Conservation (phyloP, 2,329 filamentous ascomycete genomes). For the Clarireedia homoeocarpa region DNA sequence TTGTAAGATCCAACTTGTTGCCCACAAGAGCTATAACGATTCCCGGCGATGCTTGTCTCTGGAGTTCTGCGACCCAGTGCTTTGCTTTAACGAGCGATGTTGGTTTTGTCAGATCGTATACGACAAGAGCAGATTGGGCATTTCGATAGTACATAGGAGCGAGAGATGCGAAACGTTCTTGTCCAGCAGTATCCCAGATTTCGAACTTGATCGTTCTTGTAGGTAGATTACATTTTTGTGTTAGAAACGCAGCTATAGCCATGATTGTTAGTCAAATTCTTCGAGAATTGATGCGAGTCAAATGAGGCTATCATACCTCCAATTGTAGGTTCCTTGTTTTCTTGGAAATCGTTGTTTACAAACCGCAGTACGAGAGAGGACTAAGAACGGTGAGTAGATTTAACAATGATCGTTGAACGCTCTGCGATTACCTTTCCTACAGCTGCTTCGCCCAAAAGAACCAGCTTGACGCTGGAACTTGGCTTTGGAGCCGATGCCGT, state of each 20-base stretch:
- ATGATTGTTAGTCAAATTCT: neutral
- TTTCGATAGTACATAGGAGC: constrained; percentile 99
- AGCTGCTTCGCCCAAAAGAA: constrained; percentile 92
- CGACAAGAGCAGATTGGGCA: constrained; percentile 91
- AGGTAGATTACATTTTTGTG: constrained; percentile 95
- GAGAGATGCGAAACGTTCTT: constrained; percentile 93
- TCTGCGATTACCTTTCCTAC: constrained; percentile 79
- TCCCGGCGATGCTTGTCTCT: constrained; percentile 89
- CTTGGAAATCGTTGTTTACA: constrained; percentile 99
- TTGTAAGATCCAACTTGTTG: constrained; percentile 90
- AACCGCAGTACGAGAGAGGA: constrained; percentile 96
- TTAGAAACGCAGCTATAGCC: constrained; percentile 79
- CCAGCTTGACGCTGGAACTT: constrained; percentile 99
- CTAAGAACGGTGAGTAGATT: constrained; percentile 38
- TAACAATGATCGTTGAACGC: neutral
- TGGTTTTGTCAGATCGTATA: constrained; percentile 97
- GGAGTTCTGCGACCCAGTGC: constrained; percentile 97
- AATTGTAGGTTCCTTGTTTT: constrained; percentile 99
- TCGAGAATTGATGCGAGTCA: neutral
- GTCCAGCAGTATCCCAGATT: constrained; percentile 97
- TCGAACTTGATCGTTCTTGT: constrained; percentile 88
- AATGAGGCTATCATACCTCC: constrained; percentile 56
- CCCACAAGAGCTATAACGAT: constrained; percentile 96
- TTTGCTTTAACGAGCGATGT: constrained; percentile 94
- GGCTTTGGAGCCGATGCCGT: constrained; percentile 78